Evolutionary conservation across 805 yeast genomes (phyloP), one percentile per base, ranked within the genome.

Genomic region (Isabelozyma rhagii): DNA sequence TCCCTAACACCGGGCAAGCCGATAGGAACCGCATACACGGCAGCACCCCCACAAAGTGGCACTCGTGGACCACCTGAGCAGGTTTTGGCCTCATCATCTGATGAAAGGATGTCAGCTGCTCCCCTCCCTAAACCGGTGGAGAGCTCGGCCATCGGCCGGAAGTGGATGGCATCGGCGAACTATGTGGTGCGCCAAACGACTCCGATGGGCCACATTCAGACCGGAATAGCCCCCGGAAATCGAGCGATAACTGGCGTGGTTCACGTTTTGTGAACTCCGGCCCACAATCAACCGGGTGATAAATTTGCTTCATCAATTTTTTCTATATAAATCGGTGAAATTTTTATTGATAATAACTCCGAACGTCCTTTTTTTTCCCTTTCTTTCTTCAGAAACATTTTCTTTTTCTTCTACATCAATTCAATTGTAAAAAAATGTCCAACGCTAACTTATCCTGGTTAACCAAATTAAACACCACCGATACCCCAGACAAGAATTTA

Each of bases 401-500:
- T 44, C 36, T 34, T 34, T 13, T 15, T 31, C 14, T 31, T 29
- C 21, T 41, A 52, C 39, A 39, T 27, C n/a, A 15, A 56, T 41
- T 31, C 36, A 31, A 31, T 31, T 31, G 36, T 10, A 38, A 38
- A 43, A 50, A 21, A 21, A 74, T 74, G 78, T 74, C 78, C 41
- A 60, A 71, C 60, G 63, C 80, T 60, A 68, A 75, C 63, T 63
- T 91, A 69, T 83, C 83, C 67, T 92, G 97, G 97, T 82, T 92
- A 73, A 79, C 89, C 63, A 74, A 82, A 62, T 83, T 91, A 68
- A 84, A 91, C 75, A 80, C 85, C 59, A 71, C 79, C 58, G 81
- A 81, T 59, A 82, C 85, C 63, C 96, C 96, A 55, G 87, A 87
- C 69, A 78, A 82, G 69, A 82, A 82, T 71, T 79, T 79, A 69